Conservation (phyloP, 1,284 basidiomycete species). For the Phellopilus nigrolimitatus region DNA sequence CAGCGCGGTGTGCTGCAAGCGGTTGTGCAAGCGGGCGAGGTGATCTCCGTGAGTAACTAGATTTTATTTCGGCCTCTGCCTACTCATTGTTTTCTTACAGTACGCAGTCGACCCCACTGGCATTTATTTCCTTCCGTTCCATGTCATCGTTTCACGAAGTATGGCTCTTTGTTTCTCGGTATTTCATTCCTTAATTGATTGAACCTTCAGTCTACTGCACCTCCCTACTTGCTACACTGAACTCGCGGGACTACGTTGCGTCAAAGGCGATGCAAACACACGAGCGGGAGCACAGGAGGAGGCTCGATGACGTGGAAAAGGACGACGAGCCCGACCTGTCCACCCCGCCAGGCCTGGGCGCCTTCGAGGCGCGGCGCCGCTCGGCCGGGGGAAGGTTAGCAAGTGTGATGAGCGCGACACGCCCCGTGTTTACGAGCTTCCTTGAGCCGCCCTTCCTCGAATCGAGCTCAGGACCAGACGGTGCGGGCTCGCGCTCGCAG, state of each 20-base stretch:
- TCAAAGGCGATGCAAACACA: neutral
- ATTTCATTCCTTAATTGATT: neutral
- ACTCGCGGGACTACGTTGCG: conserved; percentile 14
- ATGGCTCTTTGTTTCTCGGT: neutral
- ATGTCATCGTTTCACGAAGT: conserved; percentile 19
- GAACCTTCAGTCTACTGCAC: conserved; percentile 10
- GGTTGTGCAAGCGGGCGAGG: conserved; percentile 15
- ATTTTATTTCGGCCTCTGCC: neutral
- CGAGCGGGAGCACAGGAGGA: neutral
- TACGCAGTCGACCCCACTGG: conserved; percentile 15
- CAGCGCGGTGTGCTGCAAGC: conserved; percentile 17
- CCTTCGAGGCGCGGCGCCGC: neutral
- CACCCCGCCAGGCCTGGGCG: neutral
- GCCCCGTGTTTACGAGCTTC: conserved; percentile 12
- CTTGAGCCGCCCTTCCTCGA: conserved; percentile 15
- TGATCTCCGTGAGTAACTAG: conserved; percentile 7
- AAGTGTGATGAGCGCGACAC: conserved; percentile 4
- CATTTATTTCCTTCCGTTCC: conserved; percentile 16
- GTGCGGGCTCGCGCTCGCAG: neutral
- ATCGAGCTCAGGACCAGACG: neutral
- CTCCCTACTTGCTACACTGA: conserved; percentile 17
- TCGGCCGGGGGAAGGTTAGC: neutral
- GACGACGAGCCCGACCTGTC: neutral
- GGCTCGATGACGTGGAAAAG: neutral
- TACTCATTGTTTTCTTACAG: neutral